Evolutionary conservation across 2,329 filamentous ascomycete species (phyloP), one percentile per base, ranked within the genome.

Genomic region (Botrytis cinerea): DNA sequence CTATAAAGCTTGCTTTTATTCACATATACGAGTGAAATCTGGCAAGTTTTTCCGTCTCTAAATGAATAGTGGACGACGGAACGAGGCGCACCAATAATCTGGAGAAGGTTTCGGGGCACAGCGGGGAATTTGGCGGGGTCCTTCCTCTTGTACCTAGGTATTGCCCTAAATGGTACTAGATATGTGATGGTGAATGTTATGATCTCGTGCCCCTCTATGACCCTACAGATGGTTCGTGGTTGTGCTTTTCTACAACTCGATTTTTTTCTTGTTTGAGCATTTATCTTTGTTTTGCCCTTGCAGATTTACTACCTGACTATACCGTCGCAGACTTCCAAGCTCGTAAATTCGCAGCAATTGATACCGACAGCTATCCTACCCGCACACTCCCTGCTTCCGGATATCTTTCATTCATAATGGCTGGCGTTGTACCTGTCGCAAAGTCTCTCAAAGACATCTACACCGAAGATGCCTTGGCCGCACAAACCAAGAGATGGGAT

Each of bases 401-500:
- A 68, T 32, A 69, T 32, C n/a, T 14, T 25, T 63, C 64, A 67
- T 72, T 71, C 57, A 79, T 59, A 59, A 88, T 91, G 89, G 84
- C 87, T 48, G 84, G 84, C 69, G 80, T 84, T 22, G 94, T 97
- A 70, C 95, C 95, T 74, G 89, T 92, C 76, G 92, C 93, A 73
- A 88, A 87, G 77, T 91, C 92, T 43, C 86, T 98, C 78, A 86
- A 89, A 78, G 92, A 95, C 81, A 93, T 98, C 80, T 98, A 98
- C 84, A 92, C 93, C 32, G 84, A 89, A 46, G 90, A 94, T 81
- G 90, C 92, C 64, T 84, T 94, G 28, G 81, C 87, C 12, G 84
- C 86, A 40, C 92, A 97, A 82, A 87, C 86, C 62, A 85, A 87
- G 77, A 88, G 96, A 83, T 98, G 95, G 93, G 88, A 91, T 78